Evolutionary conservation across 1,139 yeast species (phyloP), one percentile per base, ranked within the genome.

Genomic region (Meyerozyma guilliermondii): DNA sequence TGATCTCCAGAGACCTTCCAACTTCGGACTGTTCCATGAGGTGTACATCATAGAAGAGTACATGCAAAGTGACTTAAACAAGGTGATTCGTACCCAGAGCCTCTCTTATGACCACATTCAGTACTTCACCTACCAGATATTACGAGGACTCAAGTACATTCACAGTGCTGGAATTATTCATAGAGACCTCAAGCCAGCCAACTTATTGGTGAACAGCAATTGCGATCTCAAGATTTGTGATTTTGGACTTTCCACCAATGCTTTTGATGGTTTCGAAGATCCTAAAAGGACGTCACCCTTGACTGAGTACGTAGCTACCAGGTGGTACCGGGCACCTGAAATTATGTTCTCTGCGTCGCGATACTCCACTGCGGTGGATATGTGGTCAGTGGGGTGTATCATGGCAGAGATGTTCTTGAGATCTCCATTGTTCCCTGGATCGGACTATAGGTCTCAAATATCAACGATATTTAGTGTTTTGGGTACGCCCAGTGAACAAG

Each of bases 301-400:
- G 74, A 83, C 89, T 0, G 89, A 83, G 56, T 83, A 83, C 50
- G 91, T 83, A 6, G 89, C 89, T 1, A 83, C 92, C 2, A 68
- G 91, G 53, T 83, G 91, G 91, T 83, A 83, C 56, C 66, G 91
- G 47, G 89, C 89, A 0, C 91, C 89, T 0, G 92, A 84, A 56
- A 80, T 84, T 44, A 83, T 83, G 89, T 61, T 83, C 20, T 78
- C 85, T 2, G 78, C 78, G 38, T 81, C 84, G 39, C 79, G 78
- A 51, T 84, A 84, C 53, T 77, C 89, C 2, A 76, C 84, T 0
- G 84, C 87, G 3, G 81, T 84, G 47, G 92, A 84, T 56, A 68
- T 83, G 10, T 84, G 92, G 92, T 80, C 88, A 0, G 87, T 83
- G 14, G 92, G 92, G 1, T 84, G 92, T 57, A 83, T 84, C 18